Base-by-base conservation (phyloP, 106 monocot genomes). In the Dioscorea dumetorum region DNA sequence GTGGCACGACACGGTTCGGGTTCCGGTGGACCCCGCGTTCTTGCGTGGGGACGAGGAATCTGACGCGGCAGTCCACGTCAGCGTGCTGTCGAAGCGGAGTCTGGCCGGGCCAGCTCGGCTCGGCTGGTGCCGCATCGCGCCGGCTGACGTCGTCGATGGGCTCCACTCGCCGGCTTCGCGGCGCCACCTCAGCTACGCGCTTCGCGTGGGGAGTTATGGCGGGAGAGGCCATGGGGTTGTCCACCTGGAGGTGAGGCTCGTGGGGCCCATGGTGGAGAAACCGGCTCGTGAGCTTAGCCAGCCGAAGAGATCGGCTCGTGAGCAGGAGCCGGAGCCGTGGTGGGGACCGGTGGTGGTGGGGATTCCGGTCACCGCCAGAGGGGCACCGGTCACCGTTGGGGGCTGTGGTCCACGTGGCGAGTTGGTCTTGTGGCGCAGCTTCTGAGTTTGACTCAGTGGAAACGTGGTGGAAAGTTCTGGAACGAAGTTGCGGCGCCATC, bases 141-240 rank as follows among this genome's bases (percentile, higher is more conserved):
- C 74, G 33, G 58, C 58, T 49, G 74, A 74, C 60, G 32, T 74
- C 28, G 6, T 74, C 74, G 74, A 74, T 58, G 74, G 74, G 48
- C 19, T 74, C 28, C 74, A 33, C 5, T 15, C 67, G 1, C 50
- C 74, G 9, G n/a, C 49, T 9, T 18, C 28, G 6, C 58, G 14
- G 41, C 74, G 74, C 19, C 74, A 67, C 28, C 74, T 74, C 48
- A 74, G 74, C 67, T 74, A 67, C 67, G 74, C 67, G 17, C 66
- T 74, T 13, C 66, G 74, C 4, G 22, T n/a, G 31, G 18, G 34
- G 16, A 22, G 13, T 24, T 49, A 74, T 48, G 60, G 60, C 31
- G 58, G 74, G 24, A 67, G 33, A 10, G 79, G 79, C 2, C 60
- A 50, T 28, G 74, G 74, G 22, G 58, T 74, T 19, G 17, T 74